Percentiles rank a stretch among this genome's conserved stretches.
Conservation (phyloP, 108 stramenopile species). For the Nitzschia palea region DNA sequence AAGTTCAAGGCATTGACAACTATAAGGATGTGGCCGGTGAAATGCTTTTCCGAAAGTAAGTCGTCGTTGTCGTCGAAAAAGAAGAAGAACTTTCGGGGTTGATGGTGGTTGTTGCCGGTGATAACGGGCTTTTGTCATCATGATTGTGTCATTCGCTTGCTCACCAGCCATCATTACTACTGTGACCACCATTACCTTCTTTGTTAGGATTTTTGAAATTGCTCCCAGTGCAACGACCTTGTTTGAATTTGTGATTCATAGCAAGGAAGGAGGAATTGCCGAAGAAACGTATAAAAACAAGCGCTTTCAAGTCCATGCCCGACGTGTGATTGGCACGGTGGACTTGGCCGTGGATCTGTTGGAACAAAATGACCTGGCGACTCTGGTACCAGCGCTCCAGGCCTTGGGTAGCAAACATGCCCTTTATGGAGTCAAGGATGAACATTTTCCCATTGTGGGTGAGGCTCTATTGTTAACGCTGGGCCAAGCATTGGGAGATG, state of each 20-base stretch:
- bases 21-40: constrained; percentile 40
- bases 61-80: neutral
- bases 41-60: constrained; percentile 28
- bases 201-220: constrained; percentile 24
- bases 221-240: neutral
- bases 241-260: constrained; percentile 21
- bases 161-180: too few species aligned
- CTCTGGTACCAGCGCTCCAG: constrained; percentile 1
- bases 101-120: neutral
- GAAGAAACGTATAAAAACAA: constrained; percentile 22
- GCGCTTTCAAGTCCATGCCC: constrained; percentile 18
- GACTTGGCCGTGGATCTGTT: constrained; percentile 14
- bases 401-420: constrained; percentile 23
- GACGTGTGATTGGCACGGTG: constrained; percentile 22
- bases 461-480: constrained; percentile 29
- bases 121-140: too few species aligned
- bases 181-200: too few species aligned
- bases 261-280: neutral
- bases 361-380: constrained; percentile 11
- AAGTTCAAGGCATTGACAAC: constrained; percentile 25
- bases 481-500: constrained; percentile 38
- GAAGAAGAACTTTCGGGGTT: too few species aligned
- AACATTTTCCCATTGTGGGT: constrained; percentile 39
- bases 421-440: constrained; percentile 14
- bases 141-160: too few species aligned